These are phyloP conservation scores for Rhytidiadelphus loreus DNA, from an alignment of 225 moss, liverwort and hornwort species.

Conservation along the genomic window DNA sequence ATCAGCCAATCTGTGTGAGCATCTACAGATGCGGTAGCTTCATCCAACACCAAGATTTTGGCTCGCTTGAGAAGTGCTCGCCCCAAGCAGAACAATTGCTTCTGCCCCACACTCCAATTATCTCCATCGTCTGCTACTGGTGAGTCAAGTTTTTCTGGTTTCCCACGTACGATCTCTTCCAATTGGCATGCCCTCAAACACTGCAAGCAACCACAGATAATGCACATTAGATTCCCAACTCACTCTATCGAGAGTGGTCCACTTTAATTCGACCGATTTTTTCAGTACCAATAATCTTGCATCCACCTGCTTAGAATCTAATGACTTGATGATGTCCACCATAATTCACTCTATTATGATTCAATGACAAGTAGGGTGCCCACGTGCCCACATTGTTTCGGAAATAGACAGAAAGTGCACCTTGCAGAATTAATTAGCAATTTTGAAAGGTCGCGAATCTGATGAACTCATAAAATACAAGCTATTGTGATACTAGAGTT, in stretches of 20 bases:
- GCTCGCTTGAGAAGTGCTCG: slow-evolving; percentile 41
- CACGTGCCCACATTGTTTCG: neutral
- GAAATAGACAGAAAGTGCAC: neutral
- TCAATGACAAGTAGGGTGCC: neutral
- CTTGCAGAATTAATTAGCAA: neutral
- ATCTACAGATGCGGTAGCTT: slow-evolving; percentile 48
- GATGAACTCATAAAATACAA: neutral
- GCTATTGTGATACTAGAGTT: neutral
- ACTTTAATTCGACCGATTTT: neutral
- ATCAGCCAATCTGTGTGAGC: slow-evolving; percentile 40
- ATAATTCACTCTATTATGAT: neutral
- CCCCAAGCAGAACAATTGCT: slow-evolving; percentile 37
- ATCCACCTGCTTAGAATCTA: neutral
- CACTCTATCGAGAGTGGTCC: neutral
- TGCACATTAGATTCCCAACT: neutral
- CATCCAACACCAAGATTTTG: slow-evolving; percentile 36
- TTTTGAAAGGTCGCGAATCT: neutral
- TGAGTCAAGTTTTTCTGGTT: slow-evolving; percentile 23
- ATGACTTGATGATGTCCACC: neutral
- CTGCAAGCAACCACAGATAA: slow-evolving; percentile 13
- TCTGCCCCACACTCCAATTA: slow-evolving; percentile 50
- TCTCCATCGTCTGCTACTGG: slow-evolving; percentile 34
- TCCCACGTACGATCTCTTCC: slow-evolving; percentile 11
- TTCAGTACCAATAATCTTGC: neutral
- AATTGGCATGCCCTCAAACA: slow-evolving; percentile 57